A percentile compares a stretch with the other conserved stretches of the same genome.
Conservation (phyloP, 2,329 filamentous ascomycete genomes). For the Neopestalotiopsis clavispora region DNA sequence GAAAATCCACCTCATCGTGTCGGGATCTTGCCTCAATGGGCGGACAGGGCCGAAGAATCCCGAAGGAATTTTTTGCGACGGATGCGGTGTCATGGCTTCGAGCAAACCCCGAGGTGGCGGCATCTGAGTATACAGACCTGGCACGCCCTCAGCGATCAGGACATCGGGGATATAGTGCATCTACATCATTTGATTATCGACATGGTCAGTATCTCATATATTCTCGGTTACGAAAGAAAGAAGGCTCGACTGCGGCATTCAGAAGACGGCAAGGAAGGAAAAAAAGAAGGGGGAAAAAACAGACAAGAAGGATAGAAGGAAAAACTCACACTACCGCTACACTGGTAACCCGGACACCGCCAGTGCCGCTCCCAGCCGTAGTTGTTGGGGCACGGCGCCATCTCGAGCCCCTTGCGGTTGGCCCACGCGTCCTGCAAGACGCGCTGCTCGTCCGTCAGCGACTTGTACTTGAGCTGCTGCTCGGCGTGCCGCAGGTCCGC, state of each 20-base stretch:
- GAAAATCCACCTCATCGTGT: neutral
- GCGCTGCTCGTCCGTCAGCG: constrained; percentile 15
- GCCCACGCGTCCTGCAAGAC: constrained; percentile 23
- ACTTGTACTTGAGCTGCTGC: constrained; percentile 20
- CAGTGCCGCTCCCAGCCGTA: constrained; percentile 19
- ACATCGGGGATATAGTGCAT: constrained; percentile 22
- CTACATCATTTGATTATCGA: neutral
- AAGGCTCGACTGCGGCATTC: neutral
- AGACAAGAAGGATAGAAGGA: neutral
- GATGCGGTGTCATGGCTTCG: neutral
- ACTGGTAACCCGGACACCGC: constrained; percentile 11
- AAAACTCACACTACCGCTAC: constrained; percentile 6
- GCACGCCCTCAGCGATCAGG: constrained; percentile 21
- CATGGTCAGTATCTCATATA: no score
- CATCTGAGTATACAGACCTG: constrained; percentile 16
- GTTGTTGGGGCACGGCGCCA: constrained; percentile 24
- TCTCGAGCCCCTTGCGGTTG: constrained; percentile 20
- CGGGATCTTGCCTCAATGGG: neutral
- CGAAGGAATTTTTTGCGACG: constrained; percentile 10
- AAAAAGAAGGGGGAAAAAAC: no score
- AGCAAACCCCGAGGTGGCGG: neutral
- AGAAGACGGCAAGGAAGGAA: neutral
- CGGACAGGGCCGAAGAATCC: constrained; percentile 16
- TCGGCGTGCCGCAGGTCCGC: constrained; percentile 21
- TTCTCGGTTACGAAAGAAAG: no score